phyloP scores from a whole-genome alignment of 2,329 filamentous ascomycete genomes.

The Pyricularia sp. region DNA sequence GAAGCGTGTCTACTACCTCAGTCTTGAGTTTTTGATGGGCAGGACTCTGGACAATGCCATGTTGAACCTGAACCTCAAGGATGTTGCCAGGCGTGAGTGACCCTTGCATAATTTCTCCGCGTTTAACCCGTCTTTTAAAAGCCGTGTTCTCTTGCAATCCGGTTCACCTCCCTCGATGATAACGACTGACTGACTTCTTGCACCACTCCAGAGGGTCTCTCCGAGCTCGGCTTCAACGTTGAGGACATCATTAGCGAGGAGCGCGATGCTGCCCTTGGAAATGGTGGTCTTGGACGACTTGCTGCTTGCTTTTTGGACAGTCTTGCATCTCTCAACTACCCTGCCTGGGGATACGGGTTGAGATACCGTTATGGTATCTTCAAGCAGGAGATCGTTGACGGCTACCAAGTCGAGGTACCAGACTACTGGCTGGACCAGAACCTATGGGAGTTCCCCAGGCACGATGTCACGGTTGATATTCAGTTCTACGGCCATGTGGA shows the following conservation, averaged over 20 bases:
- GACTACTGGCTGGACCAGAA: slow-evolving; percentile 99
- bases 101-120: background rate
- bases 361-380: slow-evolving; percentile 97
- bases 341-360: slow-evolving; percentile 94
- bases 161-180: background rate
- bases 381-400: slow-evolving; percentile 98
- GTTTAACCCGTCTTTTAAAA: background rate
- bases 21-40: slow-evolving; percentile 96
- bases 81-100: slow-evolving; percentile 63
- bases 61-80: slow-evolving; percentile 88
- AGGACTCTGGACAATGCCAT: slow-evolving; percentile 96
- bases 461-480: slow-evolving; percentile 92
- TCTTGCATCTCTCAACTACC: slow-evolving; percentile 86
- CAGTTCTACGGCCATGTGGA: slow-evolving; percentile 88
- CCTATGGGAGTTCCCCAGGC: slow-evolving; percentile 94
- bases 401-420: slow-evolving; percentile 95
- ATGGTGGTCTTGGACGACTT: slow-evolving; percentile 87
- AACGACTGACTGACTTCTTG: background rate
- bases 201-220: slow-evolving; percentile 57
- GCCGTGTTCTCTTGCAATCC: background rate
- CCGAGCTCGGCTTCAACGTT: slow-evolving; percentile 89
- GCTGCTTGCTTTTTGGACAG: slow-evolving; percentile 97
- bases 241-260: slow-evolving; percentile 94
- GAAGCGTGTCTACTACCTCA: slow-evolving; percentile 96
- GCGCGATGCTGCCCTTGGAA: slow-evolving; percentile 91